Percentiles rank a stretch among this genome's conserved stretches.
Evolutionary conservation across 345 rosid species (phyloP).

Genomic region (Populus euphratica): DNA sequence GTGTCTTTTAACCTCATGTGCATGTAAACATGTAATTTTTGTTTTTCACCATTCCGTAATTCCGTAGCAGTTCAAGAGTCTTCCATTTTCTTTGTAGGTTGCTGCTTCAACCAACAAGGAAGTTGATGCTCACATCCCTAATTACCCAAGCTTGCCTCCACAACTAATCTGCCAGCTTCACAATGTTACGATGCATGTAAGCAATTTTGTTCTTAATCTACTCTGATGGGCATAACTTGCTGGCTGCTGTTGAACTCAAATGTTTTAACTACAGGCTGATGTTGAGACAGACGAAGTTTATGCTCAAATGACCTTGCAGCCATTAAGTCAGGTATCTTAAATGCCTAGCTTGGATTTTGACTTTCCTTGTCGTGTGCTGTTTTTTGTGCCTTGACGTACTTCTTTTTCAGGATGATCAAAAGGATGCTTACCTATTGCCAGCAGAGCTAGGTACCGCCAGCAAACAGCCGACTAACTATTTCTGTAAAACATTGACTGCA

Average conservation of each 20-base stretch:
- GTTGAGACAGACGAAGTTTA: background rate
- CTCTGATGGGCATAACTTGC: background rate
- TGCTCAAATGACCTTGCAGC: background rate
- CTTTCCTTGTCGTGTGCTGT: background rate
- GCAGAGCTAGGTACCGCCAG: slow-evolving; percentile 1
- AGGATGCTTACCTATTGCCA: background rate
- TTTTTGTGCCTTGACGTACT: background rate
- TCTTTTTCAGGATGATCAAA: background rate
- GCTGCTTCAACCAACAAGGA: background rate
- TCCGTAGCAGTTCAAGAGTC: background rate
- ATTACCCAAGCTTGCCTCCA: background rate
- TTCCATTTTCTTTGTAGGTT: background rate
- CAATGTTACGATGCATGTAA: background rate
- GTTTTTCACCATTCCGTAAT: background rate
- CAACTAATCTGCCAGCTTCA: background rate
- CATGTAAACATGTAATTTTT: background rate
- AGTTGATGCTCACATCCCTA: slow-evolving; percentile 1
- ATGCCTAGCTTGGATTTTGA: background rate
- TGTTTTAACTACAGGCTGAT: background rate
- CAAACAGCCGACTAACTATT: slow-evolving; percentile 51
- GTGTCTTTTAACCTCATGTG: background rate
- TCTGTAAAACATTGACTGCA: slow-evolving; percentile 52
- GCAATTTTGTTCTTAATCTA: background rate
- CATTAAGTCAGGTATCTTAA: background rate
- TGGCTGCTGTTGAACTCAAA: background rate